phyloP scores from a whole-genome alignment of 345 rosid genomes.

The Noccaea caerulescens region DNA sequence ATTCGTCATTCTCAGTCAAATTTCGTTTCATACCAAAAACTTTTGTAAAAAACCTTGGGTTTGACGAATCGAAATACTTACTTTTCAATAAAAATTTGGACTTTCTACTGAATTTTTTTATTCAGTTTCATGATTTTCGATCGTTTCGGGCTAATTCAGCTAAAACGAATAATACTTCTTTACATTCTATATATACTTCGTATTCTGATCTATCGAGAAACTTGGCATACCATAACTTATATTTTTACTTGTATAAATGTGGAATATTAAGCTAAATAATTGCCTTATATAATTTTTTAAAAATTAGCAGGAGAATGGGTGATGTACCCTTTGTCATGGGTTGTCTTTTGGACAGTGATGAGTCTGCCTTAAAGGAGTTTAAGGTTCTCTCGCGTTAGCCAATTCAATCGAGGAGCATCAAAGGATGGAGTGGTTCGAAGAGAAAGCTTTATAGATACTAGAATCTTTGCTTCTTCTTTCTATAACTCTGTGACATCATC shows the following conservation, averaged over 20 bases:
- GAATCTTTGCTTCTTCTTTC: conserved; percentile 20
- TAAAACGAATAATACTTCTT: background rate
- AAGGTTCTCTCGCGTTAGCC: background rate
- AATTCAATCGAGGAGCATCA: conserved; percentile 7
- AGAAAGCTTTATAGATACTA: conserved; percentile 7
- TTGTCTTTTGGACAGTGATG: conserved; percentile 34
- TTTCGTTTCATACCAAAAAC: background rate
- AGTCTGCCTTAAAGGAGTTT: conserved; percentile 1
- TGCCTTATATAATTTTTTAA: background rate
- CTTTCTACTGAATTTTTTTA: background rate
- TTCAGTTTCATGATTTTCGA: background rate
- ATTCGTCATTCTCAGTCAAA: background rate
- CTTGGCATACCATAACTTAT: background rate
- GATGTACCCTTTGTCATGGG: conserved; percentile 31
- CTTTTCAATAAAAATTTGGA: background rate
- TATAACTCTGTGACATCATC: background rate
- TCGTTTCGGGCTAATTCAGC: background rate
- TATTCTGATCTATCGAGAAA: background rate
- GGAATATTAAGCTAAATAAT: background rate
- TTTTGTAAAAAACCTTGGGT: background rate
- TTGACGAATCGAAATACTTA: background rate
- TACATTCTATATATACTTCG: background rate
- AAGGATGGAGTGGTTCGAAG: conserved; percentile 12
- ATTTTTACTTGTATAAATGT: background rate
- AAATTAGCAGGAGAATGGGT: conserved; percentile 33